Evolutionary conservation across 805 yeast genomes (phyloP).

Genomic region (Priceomyces carsonii): DNA sequence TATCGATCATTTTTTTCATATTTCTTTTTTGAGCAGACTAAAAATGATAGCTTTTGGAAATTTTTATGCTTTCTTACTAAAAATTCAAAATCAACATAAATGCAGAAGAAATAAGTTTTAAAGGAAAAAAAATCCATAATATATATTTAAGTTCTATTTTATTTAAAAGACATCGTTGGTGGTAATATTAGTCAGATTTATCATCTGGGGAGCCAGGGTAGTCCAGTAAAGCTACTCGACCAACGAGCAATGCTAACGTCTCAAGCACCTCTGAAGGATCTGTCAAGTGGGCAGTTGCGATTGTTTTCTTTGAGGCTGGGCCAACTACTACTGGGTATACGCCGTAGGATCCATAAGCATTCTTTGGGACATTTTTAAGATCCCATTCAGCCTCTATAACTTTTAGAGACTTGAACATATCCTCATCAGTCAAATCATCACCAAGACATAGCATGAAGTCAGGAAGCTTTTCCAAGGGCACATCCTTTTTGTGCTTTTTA

Average conservation of each 20-base stretch:
- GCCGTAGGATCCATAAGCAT: slow-evolving; percentile 56
- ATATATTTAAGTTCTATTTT: too few species aligned
- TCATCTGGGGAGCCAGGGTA: slow-evolving; percentile 66
- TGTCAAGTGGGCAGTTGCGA: slow-evolving; percentile 80
- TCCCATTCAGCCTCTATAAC: slow-evolving; percentile 59
- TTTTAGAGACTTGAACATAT: slow-evolving; percentile 84
- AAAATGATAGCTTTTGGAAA: too few species aligned
- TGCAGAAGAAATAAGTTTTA: too few species aligned
- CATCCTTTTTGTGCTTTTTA: slow-evolving; percentile 22
- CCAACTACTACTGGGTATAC: slow-evolving; percentile 89
- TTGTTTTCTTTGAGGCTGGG: slow-evolving; percentile 83
- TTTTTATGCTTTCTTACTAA: too few species aligned
- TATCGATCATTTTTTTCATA: too few species aligned
- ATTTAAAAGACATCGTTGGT: too few species aligned
- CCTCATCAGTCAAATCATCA: slow-evolving; percentile 97
- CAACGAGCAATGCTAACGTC: slow-evolving; percentile 75
- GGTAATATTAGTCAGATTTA: too few species aligned
- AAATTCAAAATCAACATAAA: too few species aligned
- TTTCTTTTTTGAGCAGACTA: too few species aligned
- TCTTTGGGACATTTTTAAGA: slow-evolving; percentile 38
- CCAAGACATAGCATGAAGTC: slow-evolving; percentile 90
- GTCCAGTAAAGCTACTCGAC: slow-evolving; percentile 76
- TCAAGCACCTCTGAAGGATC: slow-evolving; percentile 86
- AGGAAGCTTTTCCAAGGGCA: slow-evolving; percentile 53
- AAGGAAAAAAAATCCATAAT: too few species aligned